Evolutionary conservation across 2,329 filamentous ascomycete species (phyloP).

Genomic region (Alternaria sp.): DNA sequence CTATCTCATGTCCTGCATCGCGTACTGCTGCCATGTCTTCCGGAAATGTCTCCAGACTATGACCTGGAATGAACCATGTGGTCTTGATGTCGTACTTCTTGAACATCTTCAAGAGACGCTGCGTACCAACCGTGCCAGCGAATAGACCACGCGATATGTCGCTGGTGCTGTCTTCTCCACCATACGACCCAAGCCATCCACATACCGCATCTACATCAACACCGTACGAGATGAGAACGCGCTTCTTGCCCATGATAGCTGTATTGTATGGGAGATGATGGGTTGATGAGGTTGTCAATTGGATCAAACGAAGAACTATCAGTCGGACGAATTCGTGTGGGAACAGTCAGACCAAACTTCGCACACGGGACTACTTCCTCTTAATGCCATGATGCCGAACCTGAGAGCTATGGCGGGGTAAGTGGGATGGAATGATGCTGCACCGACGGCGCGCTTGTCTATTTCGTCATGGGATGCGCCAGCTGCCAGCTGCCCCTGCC

Average conservation of each 20-base stretch:
- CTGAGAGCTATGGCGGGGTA: constrained; percentile 19
- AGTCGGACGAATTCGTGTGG: background rate
- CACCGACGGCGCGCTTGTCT: constrained; percentile 9
- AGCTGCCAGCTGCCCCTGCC: background rate
- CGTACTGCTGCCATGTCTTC: constrained; percentile 65
- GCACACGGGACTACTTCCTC: background rate
- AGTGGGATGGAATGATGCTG: constrained; percentile 2
- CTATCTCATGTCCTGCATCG: constrained; percentile 68
- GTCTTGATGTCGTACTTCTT: constrained; percentile 75
- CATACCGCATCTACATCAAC: constrained; percentile 74
- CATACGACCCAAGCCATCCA: constrained; percentile 77
- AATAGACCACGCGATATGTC: constrained; percentile 75
- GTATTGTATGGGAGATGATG: background rate
- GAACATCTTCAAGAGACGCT: constrained; percentile 72
- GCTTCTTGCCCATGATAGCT: constrained; percentile 54
- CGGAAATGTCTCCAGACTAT: constrained; percentile 69
- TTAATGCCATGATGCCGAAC: constrained; percentile 8
- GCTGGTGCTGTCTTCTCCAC: constrained; percentile 72
- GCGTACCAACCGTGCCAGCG: constrained; percentile 72
- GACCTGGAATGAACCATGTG: constrained; percentile 68
- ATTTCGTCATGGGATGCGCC: background rate
- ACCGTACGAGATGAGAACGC: constrained; percentile 66
- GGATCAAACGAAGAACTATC: background rate
- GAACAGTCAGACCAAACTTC: background rate
- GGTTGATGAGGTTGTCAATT: background rate